Conservation (phyloP, 768 basidiomycete species). For the Tulasnella sp. region DNA sequence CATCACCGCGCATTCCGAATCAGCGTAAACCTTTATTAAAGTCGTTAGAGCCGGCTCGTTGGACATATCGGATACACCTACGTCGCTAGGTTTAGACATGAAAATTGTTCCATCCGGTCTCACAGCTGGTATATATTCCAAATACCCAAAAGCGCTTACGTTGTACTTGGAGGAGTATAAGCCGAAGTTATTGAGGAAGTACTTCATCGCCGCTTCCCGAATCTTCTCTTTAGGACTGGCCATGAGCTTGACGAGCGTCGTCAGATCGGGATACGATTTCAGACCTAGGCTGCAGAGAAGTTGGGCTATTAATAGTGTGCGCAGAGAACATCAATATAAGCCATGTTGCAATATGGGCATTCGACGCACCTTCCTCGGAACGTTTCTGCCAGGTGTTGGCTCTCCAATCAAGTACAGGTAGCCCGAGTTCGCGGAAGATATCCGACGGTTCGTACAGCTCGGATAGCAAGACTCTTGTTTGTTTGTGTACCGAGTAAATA, state of each 20-base stretch:
- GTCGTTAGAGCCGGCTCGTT: neutral
- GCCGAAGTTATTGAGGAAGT: slow-evolving; percentile 62
- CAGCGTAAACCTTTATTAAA: slow-evolving; percentile 49
- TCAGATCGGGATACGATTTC: slow-evolving; percentile 48
- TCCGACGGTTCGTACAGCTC: slow-evolving; percentile 79
- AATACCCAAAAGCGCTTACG: slow-evolving; percentile 38
- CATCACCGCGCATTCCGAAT: slow-evolving; percentile 52
- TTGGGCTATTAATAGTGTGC: slow-evolving; percentile 15
- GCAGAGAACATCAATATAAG: too few relatives aligned
- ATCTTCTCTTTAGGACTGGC: slow-evolving; percentile 39
- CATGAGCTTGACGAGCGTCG: slow-evolving; percentile 54
- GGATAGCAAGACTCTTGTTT: slow-evolving; percentile 19
- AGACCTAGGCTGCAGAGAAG: slow-evolving; percentile 10
- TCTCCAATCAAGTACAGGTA: slow-evolving; percentile 87
- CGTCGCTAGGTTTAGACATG: slow-evolving; percentile 54
- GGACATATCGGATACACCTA: slow-evolving; percentile 23
- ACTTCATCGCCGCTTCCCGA: slow-evolving; percentile 57
- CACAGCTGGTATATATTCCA: slow-evolving; percentile 70
- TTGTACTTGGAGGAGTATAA: slow-evolving; percentile 44
- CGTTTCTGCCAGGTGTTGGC: slow-evolving; percentile 62
- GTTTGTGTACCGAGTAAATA: slow-evolving; percentile 9
- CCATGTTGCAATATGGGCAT: too few relatives aligned
- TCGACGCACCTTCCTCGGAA: slow-evolving; percentile 68
- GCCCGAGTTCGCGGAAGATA: slow-evolving; percentile 50
- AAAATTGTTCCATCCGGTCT: slow-evolving; percentile 35